A percentile compares a stretch with the other conserved stretches of the same genome.
These are phyloP conservation scores for Beverwykella pulmonaria DNA, from an alignment of 495 filamentous ascomycete species.

Conservation along the genomic window DNA sequence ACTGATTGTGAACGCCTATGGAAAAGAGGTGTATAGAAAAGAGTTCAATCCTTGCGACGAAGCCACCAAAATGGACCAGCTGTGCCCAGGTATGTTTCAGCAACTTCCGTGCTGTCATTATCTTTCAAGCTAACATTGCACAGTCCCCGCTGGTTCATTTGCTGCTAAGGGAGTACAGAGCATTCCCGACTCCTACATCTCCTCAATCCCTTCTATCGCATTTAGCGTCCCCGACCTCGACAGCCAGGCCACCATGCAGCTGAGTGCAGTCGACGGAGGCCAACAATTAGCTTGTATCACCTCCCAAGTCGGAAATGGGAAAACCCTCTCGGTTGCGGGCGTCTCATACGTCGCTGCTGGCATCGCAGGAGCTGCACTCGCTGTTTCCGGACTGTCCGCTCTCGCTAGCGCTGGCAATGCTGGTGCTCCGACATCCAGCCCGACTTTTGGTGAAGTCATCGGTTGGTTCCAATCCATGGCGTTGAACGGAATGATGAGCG, in stretches of 20 bases:
- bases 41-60: constrained; percentile 78
- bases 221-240: constrained; percentile 91
- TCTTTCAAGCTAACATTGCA: constrained; percentile 1
- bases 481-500: constrained; percentile 93
- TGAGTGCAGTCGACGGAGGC: constrained; percentile 63
- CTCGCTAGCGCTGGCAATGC: constrained; percentile 62
- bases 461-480: constrained; percentile 92
- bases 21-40: constrained; percentile 76
- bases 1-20: constrained; percentile 83
- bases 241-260: constrained; percentile 76
- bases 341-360: constrained; percentile 85
- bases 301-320: constrained; percentile 82
- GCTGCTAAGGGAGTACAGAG: constrained; percentile 66
- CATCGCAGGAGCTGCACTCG: constrained; percentile 81
- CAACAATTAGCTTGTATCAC: constrained; percentile 77
- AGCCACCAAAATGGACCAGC: constrained; percentile 63
- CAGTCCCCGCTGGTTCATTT: constrained; percentile 76
- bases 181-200: constrained; percentile 70
- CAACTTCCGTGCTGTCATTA: not conserved
- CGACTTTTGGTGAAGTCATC: constrained; percentile 83
- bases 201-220: constrained; percentile 82
- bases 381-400: constrained; percentile 73
- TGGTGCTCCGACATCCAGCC: constrained; percentile 71
- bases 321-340: constrained; percentile 70
- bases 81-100: constrained; percentile 76